Evolutionary conservation across 805 yeast genomes (phyloP).

Genomic region (Ogataea pini): DNA sequence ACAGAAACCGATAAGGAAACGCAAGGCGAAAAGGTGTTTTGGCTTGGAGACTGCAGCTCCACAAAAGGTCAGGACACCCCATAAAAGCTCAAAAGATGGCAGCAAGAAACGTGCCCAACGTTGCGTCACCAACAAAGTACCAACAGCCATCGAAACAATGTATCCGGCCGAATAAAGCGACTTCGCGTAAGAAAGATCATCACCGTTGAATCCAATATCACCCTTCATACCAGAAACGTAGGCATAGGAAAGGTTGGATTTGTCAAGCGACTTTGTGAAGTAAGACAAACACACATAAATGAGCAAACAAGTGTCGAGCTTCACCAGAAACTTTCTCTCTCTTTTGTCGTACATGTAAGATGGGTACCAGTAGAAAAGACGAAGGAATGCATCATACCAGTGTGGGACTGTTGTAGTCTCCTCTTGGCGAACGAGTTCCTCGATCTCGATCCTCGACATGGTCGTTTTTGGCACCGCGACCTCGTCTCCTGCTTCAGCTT

Average conservation of each 20-base stretch:
- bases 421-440: conserved; percentile 34
- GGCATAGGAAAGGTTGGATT: conserved; percentile 62
- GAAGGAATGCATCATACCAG: conserved; percentile 61
- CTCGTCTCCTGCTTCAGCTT: conserved; percentile 9
- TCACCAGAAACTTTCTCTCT: conserved; percentile 47
- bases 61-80: conserved; percentile 34
- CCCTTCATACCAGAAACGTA: conserved; percentile 65
- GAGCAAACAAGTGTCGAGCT: conserved; percentile 55
- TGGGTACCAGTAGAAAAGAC: conserved; percentile 48
- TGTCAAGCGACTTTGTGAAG: conserved; percentile 70
- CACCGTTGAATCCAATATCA: conserved; percentile 56
- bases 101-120: conserved; percentile 27
- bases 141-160: conserved; percentile 30
- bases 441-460: conserved; percentile 10
- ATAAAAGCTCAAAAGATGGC: conserved; percentile 28
- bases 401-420: conserved; percentile 35
- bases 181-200: conserved; percentile 37
- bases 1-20: conserved; percentile 45
- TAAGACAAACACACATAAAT: conserved; percentile 51
- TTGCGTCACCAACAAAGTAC: conserved; percentile 27
- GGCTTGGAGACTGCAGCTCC: conserved; percentile 29
- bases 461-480: conserved; percentile 8
- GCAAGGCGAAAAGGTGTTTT: conserved; percentile 42
- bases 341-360: conserved; percentile 15
- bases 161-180: conserved; percentile 40